Percentiles rank a stretch among this genome's conserved stretches.
phyloP scores from a whole-genome alignment of 306 rosid species.

The Cercis canadensis region DNA sequence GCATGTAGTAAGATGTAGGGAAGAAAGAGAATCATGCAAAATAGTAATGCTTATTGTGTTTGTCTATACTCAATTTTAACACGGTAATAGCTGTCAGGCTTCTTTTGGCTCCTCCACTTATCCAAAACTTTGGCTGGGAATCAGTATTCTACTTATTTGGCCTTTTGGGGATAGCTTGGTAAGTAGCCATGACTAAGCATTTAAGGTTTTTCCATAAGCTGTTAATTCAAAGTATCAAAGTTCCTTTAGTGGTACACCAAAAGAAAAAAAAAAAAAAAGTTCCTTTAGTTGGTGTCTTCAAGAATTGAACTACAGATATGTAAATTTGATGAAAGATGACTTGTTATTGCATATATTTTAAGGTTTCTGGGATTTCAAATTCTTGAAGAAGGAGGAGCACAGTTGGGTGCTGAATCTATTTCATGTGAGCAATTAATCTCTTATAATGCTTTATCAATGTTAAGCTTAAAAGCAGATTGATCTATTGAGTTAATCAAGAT shows the following conservation, averaged over 20 bases:
- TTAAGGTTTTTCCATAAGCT: constrained; percentile 13
- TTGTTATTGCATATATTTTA: constrained; percentile 35
- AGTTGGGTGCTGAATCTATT: constrained; percentile 52
- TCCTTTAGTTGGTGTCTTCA: not conserved
- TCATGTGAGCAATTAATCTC: constrained; percentile 57
- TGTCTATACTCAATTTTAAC: constrained; percentile 41
- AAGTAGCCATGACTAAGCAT: constrained; percentile 47
- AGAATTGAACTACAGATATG: constrained; percentile 6
- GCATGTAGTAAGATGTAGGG: constrained; percentile 17
- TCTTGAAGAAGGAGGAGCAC: constrained; percentile 57
- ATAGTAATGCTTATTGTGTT: constrained; percentile 7
- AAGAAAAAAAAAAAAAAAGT: too few relatives aligned
- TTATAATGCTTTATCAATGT: constrained; percentile 15
- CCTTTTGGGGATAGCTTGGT: constrained; percentile 84
- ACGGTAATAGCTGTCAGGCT: constrained; percentile 60
- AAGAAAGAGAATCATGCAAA: not conserved
- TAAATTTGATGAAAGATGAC: constrained; percentile 35
- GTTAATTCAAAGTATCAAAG: constrained; percentile 27
- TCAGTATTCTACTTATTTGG: constrained; percentile 91
- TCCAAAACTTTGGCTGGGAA: constrained; percentile 92
- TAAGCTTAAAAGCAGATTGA: constrained; percentile 7
- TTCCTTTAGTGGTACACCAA: not conserved
- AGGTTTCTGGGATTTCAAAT: constrained; percentile 89
- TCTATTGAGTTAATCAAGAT: constrained; percentile 15
- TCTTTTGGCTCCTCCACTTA: constrained; percentile 92